phyloP scores from a whole-genome alignment of 1,139 yeast genomes.

The Casaregolazyma lundiana region DNA sequence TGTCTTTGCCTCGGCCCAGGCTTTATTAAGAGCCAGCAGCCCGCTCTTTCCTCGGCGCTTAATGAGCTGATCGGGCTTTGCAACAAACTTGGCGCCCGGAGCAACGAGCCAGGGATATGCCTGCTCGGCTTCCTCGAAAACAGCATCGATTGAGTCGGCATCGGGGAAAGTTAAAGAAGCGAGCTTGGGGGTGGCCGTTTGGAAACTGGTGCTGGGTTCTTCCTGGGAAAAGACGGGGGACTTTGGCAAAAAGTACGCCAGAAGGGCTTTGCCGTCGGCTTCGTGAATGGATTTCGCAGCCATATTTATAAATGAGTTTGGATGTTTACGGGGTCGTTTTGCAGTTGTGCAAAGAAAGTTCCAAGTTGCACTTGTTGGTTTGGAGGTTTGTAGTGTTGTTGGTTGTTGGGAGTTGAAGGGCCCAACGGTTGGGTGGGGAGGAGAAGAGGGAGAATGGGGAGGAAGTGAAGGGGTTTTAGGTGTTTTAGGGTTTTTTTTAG shows the following conservation, averaged over 20 bases:
- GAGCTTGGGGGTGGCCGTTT: constrained; percentile 37
- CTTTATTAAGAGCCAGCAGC: constrained; percentile 41
- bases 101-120: constrained; percentile 40
- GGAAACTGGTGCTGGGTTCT: constrained; percentile 36
- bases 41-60: constrained; percentile 46
- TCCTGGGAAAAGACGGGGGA: constrained; percentile 35
- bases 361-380: not conserved
- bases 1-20: constrained; percentile 41
- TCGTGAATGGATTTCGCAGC: constrained; percentile 44
- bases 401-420: not conserved
- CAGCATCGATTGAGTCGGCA: constrained; percentile 31
- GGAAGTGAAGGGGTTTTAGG: not conserved
- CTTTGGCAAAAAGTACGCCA: constrained; percentile 40
- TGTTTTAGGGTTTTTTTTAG: not conserved
- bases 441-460: not conserved
- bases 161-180: constrained; percentile 36
- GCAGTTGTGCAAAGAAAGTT: not conserved
- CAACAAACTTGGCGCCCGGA: constrained; percentile 39
- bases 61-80: constrained; percentile 45
- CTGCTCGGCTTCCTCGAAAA: constrained; percentile 36
- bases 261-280: constrained; percentile 45
- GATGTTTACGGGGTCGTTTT: not conserved
- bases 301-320: constrained; percentile 25
- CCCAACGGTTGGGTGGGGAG: constrained; percentile 2
- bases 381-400: too few species aligned